These are phyloP conservation scores for Clarkia xantiana DNA, from an alignment of 345 rosid genomes.

Conservation along the genomic window DNA sequence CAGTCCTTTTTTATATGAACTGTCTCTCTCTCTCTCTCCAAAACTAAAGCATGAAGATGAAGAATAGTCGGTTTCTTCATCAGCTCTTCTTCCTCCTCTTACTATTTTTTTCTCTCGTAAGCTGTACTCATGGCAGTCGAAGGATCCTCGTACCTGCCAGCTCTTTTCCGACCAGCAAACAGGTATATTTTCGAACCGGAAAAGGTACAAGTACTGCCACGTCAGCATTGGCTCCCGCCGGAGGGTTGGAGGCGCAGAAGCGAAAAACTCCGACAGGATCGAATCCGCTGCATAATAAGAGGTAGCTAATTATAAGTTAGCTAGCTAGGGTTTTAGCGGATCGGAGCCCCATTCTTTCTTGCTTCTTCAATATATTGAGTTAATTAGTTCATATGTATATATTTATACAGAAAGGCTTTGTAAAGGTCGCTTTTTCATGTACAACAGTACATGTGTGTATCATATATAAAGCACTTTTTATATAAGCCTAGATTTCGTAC, in stretches of 20 bases:
- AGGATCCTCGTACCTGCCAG: not conserved
- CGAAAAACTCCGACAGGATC: conserved; percentile 35
- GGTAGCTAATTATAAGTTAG: conserved; percentile 4
- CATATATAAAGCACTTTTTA: too few species aligned
- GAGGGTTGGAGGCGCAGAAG: conserved; percentile 19
- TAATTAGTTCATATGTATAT: too few species aligned
- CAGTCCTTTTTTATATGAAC: not conserved
- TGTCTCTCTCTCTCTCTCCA: conserved; percentile 1
- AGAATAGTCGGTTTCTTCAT: not conserved
- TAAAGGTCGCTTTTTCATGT: not conserved
- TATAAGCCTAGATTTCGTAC: too few species aligned
- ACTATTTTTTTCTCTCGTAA: not conserved
- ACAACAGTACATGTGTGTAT: not conserved
- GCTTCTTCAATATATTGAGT: not conserved
- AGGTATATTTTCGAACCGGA: not conserved
- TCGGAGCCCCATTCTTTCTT: not conserved
- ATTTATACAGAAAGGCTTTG: not conserved
- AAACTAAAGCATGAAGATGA: conserved; percentile 3
- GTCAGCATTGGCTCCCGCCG: not conserved
- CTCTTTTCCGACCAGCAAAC: not conserved
- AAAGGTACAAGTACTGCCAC: not conserved
- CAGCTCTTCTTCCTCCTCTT: conserved; percentile 1
- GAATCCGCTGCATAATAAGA: conserved; percentile 40
- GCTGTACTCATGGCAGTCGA: conserved; percentile 3
- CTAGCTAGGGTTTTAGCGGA: not conserved